Base-by-base conservation (phyloP, 1,139 yeast genomes). In the Blastobotrys persicus region DNA sequence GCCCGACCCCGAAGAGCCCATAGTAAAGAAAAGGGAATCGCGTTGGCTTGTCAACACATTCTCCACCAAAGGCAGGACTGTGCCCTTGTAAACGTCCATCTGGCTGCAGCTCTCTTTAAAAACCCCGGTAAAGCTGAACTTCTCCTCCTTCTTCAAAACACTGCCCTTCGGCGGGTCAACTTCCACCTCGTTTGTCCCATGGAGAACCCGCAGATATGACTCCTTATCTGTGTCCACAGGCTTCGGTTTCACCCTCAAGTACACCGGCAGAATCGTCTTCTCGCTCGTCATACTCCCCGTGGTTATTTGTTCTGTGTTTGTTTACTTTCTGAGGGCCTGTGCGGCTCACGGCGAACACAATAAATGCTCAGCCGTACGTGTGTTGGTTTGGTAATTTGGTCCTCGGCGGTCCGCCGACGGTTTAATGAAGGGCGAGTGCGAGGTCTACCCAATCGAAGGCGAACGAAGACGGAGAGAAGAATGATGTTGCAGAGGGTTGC, bases 1-100 rank as follows among this genome's bases (percentile, higher is more conserved):
- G 4, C 81, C 81, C 11, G 78, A 70, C 32, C 76, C 77, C 0
- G 80, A 73, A 20, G 81, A 77, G 0, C 81, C 82, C 58, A 78
- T 59, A 0, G 79, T 70, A 55, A 77, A 73, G 23, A 77, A 57
- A 12, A 74, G 60, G 18, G 74, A 67, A 55, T 77, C 80, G 12
- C 65, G 45, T 4, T 55, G 63, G 6, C 69, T 70, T 4, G 60
- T 61, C 7, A 72, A 55, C 3, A 65, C 58, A 32, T 64, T 60
- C 17, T 60, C 57, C 2, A 68, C 69, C 41, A 67, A 48, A 4
- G 68, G 66, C 18, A 55, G 42, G 1, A 71, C 65, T 5, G 67
- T 55, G 6, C 59, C 59, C 42, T 64, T 60, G 53, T 68, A 64
- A 0, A 70, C 64, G 16, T 67, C 64, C 20, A 63, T 58, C 38